phyloP scores from a whole-genome alignment of 139 green algal genomes.

The Haematococcus lacustris region DNA sequence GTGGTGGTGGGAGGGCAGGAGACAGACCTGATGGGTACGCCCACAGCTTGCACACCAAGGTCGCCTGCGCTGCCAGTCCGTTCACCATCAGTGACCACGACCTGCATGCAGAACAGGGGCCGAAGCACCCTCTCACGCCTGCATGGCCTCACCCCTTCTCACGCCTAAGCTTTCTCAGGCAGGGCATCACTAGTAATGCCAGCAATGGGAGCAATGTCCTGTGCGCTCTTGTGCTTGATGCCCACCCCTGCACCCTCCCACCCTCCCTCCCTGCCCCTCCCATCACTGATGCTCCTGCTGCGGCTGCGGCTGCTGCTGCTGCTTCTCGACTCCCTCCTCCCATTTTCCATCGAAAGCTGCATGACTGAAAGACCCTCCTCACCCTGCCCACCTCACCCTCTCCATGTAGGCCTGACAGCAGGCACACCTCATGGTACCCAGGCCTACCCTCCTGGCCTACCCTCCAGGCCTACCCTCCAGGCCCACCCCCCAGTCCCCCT shows the following conservation, averaged over 20 bases:
- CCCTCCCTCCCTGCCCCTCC: too few species aligned
- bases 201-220: too few species aligned
- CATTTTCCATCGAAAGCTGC: background rate
- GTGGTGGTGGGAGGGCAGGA: too few species aligned
- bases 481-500: background rate
- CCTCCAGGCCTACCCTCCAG: background rate
- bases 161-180: too few species aligned
- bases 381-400: background rate
- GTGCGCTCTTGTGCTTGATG: too few species aligned
- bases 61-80: constrained; percentile 62
- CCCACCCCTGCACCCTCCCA: too few species aligned
- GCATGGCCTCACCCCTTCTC: too few species aligned
- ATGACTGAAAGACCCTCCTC: background rate
- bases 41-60: constrained; percentile 61
- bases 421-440: background rate
- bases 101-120: background rate
- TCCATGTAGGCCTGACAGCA: background rate
- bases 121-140: too few species aligned
- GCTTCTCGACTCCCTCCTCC: background rate
- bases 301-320: too few species aligned
- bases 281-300: too few species aligned
- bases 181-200: too few species aligned
- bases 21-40: constrained; percentile 15
- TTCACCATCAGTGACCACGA: constrained; percentile 74
- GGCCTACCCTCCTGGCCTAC: background rate